These are phyloP conservation scores for Rhodotorula sphaerocarpa DNA, from an alignment of 768 basidiomycete species.

Conservation along the genomic window DNA sequence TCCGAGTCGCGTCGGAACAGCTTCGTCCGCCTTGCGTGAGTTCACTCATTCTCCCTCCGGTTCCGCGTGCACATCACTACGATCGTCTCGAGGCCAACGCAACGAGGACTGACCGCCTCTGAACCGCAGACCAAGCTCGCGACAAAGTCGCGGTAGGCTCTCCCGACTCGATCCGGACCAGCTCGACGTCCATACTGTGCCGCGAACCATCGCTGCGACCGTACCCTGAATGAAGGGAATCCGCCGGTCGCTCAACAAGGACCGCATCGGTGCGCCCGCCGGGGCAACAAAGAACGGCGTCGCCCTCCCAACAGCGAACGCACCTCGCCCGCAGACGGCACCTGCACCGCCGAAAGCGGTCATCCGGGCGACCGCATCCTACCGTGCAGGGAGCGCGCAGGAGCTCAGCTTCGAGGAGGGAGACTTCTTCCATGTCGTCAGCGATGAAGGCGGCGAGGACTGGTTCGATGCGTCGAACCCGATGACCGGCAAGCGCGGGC, in stretches of 20 bases:
- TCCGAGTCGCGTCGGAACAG: too few species aligned
- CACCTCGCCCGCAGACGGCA: conserved; percentile 12
- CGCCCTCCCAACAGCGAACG: neutral
- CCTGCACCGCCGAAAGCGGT: conserved; percentile 82
- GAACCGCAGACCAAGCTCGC: too few species aligned
- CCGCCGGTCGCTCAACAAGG: conserved; percentile 36
- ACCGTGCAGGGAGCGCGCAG: conserved; percentile 65
- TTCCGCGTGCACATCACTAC: too few species aligned
- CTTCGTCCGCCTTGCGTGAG: too few species aligned
- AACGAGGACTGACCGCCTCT: too few species aligned
- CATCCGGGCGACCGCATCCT: conserved; percentile 67
- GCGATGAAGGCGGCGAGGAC: conserved; percentile 50
- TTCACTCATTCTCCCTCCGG: too few species aligned
- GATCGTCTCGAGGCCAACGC: too few species aligned
- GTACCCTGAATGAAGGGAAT: conserved; percentile 33
- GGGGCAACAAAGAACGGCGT: conserved; percentile 1
- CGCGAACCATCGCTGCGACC: too few species aligned
- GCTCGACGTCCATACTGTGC: too few species aligned
- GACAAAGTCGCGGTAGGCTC: too few species aligned
- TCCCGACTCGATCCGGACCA: too few species aligned
- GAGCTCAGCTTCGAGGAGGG: conserved; percentile 85
- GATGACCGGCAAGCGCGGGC: conserved; percentile 75
- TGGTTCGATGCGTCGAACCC: conserved; percentile 98
- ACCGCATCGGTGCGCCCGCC: conserved; percentile 31
- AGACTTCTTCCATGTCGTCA: conserved; percentile 93